Evolutionary conservation across 2,329 filamentous ascomycete species (phyloP).

Genomic region (Penicillium sp.): DNA sequence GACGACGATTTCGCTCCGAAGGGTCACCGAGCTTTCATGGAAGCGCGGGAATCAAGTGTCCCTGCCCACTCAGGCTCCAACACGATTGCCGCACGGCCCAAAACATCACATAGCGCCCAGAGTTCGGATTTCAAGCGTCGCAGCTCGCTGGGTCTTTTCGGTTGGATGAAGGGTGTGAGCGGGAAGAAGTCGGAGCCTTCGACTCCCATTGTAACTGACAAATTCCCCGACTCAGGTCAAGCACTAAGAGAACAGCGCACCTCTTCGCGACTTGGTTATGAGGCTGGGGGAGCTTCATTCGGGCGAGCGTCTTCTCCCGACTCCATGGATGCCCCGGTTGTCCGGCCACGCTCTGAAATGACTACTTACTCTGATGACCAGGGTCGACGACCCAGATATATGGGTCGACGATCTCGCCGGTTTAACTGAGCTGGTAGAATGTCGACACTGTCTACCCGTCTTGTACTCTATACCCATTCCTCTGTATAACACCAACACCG

Average conservation of each 20-base stretch:
- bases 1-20: conserved; percentile 3
- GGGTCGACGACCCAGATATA: conserved; percentile 27
- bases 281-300: conserved; percentile 9
- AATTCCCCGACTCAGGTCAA: background rate
- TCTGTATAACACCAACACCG: conserved; percentile 2
- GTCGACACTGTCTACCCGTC: conserved; percentile 2
- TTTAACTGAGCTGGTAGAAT: conserved; percentile 4
- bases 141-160: conserved; percentile 35
- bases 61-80: conserved; percentile 12
- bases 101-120: conserved; percentile 27
- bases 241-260: conserved; percentile 13
- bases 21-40: conserved; percentile 27
- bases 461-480: conserved; percentile 16
- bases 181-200: conserved; percentile 20
- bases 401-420: conserved; percentile 28
- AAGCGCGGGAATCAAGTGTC: conserved; percentile 20
- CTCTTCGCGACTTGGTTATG: conserved; percentile 14
- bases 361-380: conserved; percentile 12
- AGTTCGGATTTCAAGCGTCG: conserved; percentile 34
- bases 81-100: conserved; percentile 17
- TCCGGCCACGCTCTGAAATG: conserved; percentile 11
- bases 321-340: conserved; percentile 10
- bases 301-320: conserved; percentile 13
- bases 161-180: conserved; percentile 38
- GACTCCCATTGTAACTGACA: conserved; percentile 5